phyloP scores from a whole-genome alignment of 139 green algal genomes.

The Pleodorina starrii region DNA sequence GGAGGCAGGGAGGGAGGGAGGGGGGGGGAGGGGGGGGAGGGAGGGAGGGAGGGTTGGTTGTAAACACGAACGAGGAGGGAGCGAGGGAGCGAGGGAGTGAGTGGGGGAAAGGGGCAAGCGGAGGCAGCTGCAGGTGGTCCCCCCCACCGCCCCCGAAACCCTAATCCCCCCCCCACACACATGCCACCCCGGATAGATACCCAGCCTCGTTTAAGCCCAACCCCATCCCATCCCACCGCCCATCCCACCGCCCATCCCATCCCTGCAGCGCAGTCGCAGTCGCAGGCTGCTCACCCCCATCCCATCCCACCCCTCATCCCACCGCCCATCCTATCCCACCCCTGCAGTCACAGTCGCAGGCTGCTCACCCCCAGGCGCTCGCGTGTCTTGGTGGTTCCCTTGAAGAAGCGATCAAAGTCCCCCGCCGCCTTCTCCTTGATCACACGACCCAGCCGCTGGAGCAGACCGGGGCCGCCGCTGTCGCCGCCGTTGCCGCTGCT shows the following conservation, averaged over 20 bases:
- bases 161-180: no score
- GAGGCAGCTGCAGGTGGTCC: no score
- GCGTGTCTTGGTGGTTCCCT: conserved; percentile 93
- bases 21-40: background rate
- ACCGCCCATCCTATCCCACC: background rate
- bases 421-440: conserved; percentile 93
- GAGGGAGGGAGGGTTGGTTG: background rate
- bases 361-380: conserved; percentile 87
- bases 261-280: no score
- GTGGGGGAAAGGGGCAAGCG: no score
- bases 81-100: no score
- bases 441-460: conserved; percentile 86
- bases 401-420: conserved; percentile 90
- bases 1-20: background rate
- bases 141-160: no score
- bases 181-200: no score
- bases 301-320: background rate
- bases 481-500: background rate
- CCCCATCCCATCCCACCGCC: no score
- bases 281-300: background rate
- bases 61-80: no score
- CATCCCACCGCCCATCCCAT: no score
- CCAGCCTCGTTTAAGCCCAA: no score
- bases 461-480: conserved; percentile 38
- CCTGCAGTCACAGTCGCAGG: no score